Percentiles rank a stretch among this genome's conserved stretches.
These are phyloP conservation scores for Nothopassalora personata DNA, from an alignment of 2,329 filamentous ascomycete species.

Conservation along the genomic window DNA sequence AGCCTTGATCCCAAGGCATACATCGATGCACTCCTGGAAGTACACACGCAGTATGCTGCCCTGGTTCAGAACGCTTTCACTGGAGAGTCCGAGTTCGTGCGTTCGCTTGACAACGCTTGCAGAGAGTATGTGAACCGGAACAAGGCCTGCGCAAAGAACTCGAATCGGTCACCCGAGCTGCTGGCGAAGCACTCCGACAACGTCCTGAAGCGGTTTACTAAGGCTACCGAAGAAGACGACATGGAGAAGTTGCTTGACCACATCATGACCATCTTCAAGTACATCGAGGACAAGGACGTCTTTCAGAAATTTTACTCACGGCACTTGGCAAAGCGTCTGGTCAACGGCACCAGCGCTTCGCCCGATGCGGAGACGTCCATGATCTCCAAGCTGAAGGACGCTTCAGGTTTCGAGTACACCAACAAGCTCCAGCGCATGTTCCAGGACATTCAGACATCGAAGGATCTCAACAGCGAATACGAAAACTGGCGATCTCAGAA, in stretches of 20 bases:
- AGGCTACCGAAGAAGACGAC: slow-evolving; percentile 88
- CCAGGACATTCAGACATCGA: slow-evolving; percentile 98
- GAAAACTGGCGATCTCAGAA: slow-evolving; percentile 66
- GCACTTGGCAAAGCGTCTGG: slow-evolving; percentile 89
- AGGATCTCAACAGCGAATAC: slow-evolving; percentile 88
- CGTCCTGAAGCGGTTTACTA: slow-evolving; percentile 85
- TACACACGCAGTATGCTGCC: slow-evolving; percentile 87
- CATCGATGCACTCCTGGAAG: slow-evolving; percentile 83
- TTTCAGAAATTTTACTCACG: slow-evolving; percentile 99
- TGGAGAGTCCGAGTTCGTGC: slow-evolving; percentile 93
- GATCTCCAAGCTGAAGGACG: slow-evolving; percentile 98
- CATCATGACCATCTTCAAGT: slow-evolving; percentile 99
- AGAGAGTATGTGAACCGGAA: slow-evolving; percentile 98
- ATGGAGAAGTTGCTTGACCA: slow-evolving; percentile 82
- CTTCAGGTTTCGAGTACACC: slow-evolving; percentile 97
- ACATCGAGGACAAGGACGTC: slow-evolving; percentile 99
- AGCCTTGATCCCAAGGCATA: slow-evolving; percentile 75
- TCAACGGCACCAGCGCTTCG: slow-evolving; percentile 91
- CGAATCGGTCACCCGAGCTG: slow-evolving; percentile 89
- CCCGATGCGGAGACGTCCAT: slow-evolving; percentile 98
- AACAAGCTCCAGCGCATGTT: slow-evolving; percentile 99
- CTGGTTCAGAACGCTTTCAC: slow-evolving; percentile 89
- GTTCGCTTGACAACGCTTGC: slow-evolving; percentile 93
- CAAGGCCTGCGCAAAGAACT: slow-evolving; percentile 87
- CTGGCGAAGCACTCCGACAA: slow-evolving; percentile 94